phyloP scores from a whole-genome alignment of 495 filamentous ascomycete genomes.

The Penicillium silybi region DNA sequence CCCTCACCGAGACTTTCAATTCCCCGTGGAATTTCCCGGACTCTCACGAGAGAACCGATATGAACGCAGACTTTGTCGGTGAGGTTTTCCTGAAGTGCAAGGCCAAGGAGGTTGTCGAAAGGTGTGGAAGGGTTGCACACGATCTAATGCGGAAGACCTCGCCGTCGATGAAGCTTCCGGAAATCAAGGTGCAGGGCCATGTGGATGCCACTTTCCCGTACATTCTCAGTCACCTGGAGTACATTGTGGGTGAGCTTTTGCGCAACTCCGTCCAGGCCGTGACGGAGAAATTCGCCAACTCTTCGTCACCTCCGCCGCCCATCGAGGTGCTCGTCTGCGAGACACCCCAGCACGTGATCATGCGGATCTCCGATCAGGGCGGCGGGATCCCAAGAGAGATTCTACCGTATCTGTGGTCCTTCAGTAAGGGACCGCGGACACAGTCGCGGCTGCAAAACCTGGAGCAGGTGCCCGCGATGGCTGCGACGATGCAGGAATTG shows the following conservation, averaged over 20 bases:
- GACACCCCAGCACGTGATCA: slow-evolving; percentile 90
- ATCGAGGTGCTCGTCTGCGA: slow-evolving; percentile 95
- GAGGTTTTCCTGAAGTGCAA: slow-evolving; percentile 95
- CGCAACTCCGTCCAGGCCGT: slow-evolving; percentile 93
- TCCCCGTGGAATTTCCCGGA: slow-evolving; percentile 88
- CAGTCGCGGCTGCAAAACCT: slow-evolving; percentile 74
- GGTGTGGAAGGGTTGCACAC: slow-evolving; percentile 69
- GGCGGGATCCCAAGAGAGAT: slow-evolving; percentile 84
- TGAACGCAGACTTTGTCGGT: slow-evolving; percentile 83
- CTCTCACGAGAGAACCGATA: slow-evolving; percentile 57
- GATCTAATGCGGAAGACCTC: slow-evolving; percentile 69
- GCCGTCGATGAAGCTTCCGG: slow-evolving; percentile 66
- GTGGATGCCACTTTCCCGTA: slow-evolving; percentile 90
- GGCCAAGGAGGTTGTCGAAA: slow-evolving; percentile 81
- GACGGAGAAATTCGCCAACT: slow-evolving; percentile 59
- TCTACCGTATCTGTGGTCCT: slow-evolving; percentile 92
- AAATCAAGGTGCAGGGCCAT: slow-evolving; percentile 82
- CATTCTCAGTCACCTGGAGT: slow-evolving; percentile 92
- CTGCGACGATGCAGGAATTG: slow-evolving; percentile 91
- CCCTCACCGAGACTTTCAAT: slow-evolving; percentile 94
- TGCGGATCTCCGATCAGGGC: slow-evolving; percentile 91
- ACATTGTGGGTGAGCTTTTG: slow-evolving; percentile 92
- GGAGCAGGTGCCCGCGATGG: slow-evolving; percentile 82
- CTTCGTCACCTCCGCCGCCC: slow-evolving; percentile 56
- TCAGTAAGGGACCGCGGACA: slow-evolving; percentile 81